A percentile compares a stretch with the other conserved stretches of the same genome.
Evolutionary conservation across 768 basidiomycete genomes (phyloP).

Genomic region (Rhodotorula diobovata): DNA sequence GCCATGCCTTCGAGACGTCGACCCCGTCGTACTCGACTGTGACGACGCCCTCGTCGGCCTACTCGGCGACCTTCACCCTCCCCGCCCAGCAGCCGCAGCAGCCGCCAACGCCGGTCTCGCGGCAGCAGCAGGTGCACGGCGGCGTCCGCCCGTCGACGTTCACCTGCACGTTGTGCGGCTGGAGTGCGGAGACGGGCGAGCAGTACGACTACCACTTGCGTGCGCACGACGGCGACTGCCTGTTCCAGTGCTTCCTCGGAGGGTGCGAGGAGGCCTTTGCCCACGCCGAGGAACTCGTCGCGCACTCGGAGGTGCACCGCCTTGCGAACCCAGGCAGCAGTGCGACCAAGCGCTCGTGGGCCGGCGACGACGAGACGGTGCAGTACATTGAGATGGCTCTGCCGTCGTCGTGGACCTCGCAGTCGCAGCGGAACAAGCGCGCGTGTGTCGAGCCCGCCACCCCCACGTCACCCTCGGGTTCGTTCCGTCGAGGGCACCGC

Average conservation of each 20-base stretch:
- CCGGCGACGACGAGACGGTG: neutral
- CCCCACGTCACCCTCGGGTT: conserved; percentile 13
- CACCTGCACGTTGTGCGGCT: neutral
- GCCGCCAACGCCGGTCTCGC: neutral
- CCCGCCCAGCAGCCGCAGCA: neutral
- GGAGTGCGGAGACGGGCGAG: neutral
- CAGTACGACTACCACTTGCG: conserved; percentile 6
- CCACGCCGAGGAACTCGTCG: neutral
- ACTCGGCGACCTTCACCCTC: neutral
- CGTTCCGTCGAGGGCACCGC: neutral
- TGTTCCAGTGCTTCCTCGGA: conserved; percentile 11
- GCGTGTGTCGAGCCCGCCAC: conserved; percentile 25
- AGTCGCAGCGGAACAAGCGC: conserved; percentile 2
- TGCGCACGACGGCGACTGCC: conserved; percentile 19
- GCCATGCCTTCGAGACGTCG: neutral
- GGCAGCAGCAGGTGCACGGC: neutral
- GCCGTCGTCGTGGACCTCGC: neutral
- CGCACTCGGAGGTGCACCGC: neutral
- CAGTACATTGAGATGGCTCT: neutral
- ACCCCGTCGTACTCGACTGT: neutral
- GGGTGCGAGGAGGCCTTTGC: conserved; percentile 9
- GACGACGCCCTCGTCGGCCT: neutral
- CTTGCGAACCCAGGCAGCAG: neutral
- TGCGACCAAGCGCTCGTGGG: neutral
- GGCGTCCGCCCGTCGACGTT: neutral